phyloP scores from a whole-genome alignment of 2,329 filamentous ascomycete genomes.

The Alternaria angustiovoidea region DNA sequence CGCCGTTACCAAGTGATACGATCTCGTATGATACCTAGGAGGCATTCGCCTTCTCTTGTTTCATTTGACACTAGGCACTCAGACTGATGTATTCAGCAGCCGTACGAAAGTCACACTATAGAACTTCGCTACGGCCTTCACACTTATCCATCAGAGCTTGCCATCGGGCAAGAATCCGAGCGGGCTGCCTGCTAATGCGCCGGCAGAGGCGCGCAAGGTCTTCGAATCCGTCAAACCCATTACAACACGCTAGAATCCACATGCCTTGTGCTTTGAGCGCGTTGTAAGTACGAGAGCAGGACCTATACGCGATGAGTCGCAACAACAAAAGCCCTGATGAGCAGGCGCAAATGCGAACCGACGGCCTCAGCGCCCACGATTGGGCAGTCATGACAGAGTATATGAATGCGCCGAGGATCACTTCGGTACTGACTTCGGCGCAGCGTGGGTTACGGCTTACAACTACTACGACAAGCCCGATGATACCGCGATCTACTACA shows the following conservation, averaged over 20 bases:
- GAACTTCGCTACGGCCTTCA: constrained; percentile 7
- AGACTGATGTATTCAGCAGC: too few relatives aligned
- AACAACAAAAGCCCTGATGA: background rate
- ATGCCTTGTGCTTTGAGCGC: constrained; percentile 4
- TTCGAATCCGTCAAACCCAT: background rate
- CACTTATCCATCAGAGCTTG: background rate
- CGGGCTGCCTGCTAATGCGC: background rate
- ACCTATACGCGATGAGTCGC: background rate
- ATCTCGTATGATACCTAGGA: too few relatives aligned
- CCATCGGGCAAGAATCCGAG: too few relatives aligned
- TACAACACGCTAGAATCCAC: too few relatives aligned
- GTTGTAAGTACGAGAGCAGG: background rate
- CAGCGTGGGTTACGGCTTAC: constrained; percentile 2
- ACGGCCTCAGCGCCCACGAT: background rate
- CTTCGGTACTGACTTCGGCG: too few relatives aligned
- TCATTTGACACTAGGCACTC: too few relatives aligned
- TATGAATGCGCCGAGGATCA: background rate
- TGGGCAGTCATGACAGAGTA: constrained; percentile 1
- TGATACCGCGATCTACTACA: too few relatives aligned
- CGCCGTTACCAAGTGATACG: too few relatives aligned
- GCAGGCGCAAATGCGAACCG: background rate
- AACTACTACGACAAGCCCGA: constrained; percentile 12
- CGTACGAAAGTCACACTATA: too few relatives aligned
- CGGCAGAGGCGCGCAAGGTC: background rate
- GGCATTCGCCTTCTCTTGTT: too few relatives aligned